These are phyloP conservation scores for Colletotrichum chlorophyti DNA, from an alignment of 2,329 filamentous ascomycete species.

Conservation along the genomic window DNA sequence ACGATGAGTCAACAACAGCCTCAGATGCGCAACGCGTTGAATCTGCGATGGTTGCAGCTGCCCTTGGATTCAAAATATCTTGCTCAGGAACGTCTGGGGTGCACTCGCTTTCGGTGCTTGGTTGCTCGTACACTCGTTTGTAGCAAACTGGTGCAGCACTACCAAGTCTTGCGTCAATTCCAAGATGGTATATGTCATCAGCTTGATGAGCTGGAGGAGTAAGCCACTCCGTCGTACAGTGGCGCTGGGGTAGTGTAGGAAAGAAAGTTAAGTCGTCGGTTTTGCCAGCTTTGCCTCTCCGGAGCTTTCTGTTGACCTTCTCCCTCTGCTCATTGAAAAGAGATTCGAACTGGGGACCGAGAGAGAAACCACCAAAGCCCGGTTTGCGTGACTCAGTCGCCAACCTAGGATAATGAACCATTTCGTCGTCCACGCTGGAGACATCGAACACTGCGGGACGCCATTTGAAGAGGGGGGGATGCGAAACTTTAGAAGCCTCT, in stretches of 20 bases:
- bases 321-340: background rate
- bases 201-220: slow-evolving; percentile 32
- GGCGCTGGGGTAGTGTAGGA: slow-evolving; percentile 38
- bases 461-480: no score
- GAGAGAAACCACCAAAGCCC: background rate
- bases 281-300: background rate
- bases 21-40: slow-evolving; percentile 2
- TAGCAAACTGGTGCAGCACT: slow-evolving; percentile 12
- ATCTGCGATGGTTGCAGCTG: slow-evolving; percentile 26
- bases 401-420: background rate
- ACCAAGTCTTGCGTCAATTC: slow-evolving; percentile 39
- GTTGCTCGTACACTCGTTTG: slow-evolving; percentile 20
- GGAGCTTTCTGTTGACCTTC: background rate
- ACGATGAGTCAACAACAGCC: background rate
- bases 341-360: background rate
- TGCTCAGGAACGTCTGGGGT: no score
- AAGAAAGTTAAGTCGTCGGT: slow-evolving; percentile 39
- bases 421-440: background rate
- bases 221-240: slow-evolving; percentile 42
- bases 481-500: background rate
- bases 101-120: slow-evolving; percentile 22
- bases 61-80: slow-evolving; percentile 29
- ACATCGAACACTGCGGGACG: background rate
- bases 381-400: background rate
- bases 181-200: slow-evolving; percentile 36